Evolutionary conservation across 1,139 yeast species (phyloP).

Genomic region (Zhuliangozyma blackwelliae): DNA sequence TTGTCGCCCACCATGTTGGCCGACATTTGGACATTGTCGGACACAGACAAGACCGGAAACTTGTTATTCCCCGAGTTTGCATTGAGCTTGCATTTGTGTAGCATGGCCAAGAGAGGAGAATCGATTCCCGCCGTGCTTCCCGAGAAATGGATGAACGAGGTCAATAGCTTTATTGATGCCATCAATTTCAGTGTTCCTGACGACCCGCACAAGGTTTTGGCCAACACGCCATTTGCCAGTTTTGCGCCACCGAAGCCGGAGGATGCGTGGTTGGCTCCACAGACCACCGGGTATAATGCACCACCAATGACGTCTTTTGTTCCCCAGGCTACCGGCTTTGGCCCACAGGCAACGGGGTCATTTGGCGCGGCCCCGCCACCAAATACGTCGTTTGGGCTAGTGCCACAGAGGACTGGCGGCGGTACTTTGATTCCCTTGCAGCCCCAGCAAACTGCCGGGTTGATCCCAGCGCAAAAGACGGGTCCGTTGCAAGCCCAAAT

Average conservation of each 20-base stretch:
- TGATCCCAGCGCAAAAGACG: conserved; percentile 42
- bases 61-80: conserved; percentile 94
- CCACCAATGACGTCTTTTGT: conserved; percentile 11
- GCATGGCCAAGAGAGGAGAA: conserved; percentile 71
- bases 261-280: conserved; percentile 21
- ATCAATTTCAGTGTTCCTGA: conserved; percentile 79
- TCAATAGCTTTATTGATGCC: conserved; percentile 80
- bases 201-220: conserved; percentile 39
- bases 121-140: conserved; percentile 72
- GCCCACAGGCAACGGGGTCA: conserved; percentile 4
- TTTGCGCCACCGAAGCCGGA: conserved; percentile 18
- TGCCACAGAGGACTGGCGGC: conserved; percentile 42
- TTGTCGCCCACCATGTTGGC: conserved; percentile 73
- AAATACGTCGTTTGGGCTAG: conserved; percentile 26
- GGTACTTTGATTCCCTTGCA: conserved; percentile 43
- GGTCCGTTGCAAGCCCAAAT: conserved; percentile 29
- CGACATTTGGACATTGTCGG: conserved; percentile 87
- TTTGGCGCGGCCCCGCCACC: conserved; percentile 13
- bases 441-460: conserved; percentile 47
- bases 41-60: conserved; percentile 80
- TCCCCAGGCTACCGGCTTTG: conserved; percentile 15
- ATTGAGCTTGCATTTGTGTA: conserved; percentile 84
- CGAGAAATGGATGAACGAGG: conserved; percentile 73
- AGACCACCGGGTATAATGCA: conserved; percentile 13
- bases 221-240: conserved; percentile 45